Conservation (phyloP, 2,329 filamentous ascomycete species). For the Penicillium sp. region DNA sequence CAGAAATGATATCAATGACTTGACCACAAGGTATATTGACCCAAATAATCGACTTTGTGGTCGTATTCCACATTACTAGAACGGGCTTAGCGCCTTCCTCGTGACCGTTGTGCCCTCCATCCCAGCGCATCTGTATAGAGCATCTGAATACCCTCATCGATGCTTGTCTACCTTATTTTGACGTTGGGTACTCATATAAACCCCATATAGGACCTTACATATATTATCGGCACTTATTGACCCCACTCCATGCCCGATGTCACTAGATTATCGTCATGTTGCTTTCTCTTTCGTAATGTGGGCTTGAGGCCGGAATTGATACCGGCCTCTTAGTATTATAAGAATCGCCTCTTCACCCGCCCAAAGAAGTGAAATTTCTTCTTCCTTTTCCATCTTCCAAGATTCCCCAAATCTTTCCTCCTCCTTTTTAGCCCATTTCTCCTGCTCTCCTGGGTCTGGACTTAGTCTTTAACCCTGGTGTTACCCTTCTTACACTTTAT, state of each 20-base stretch:
- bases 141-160: conserved; percentile 15
- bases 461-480: conserved; percentile 15
- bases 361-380: conserved; percentile 18
- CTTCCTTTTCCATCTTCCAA: conserved; percentile 17
- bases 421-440: conserved; percentile 19
- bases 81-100: conserved; percentile 28
- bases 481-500: not conserved
- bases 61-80: conserved; percentile 8
- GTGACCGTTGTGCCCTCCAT: conserved; percentile 31
- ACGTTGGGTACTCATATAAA: not conserved
- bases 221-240: not conserved
- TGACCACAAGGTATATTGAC: not conserved
- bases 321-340: conserved; percentile 48
- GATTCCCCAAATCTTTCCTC: conserved; percentile 3
- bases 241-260: conserved; percentile 14
- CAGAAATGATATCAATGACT: not conserved
- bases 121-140: conserved; percentile 30
- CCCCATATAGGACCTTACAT: not conserved
- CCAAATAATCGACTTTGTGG: not conserved
- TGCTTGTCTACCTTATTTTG: conserved; percentile 7
- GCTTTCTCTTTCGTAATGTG: conserved; percentile 39
- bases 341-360: conserved; percentile 37
- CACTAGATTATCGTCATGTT: conserved; percentile 26
- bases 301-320: conserved; percentile 47
- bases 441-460: conserved; percentile 12